A percentile compares a stretch with the other conserved stretches of the same genome.
These are phyloP conservation scores for Kwoniella dendrophila DNA, from an alignment of 768 basidiomycete species.

Conservation along the genomic window DNA sequence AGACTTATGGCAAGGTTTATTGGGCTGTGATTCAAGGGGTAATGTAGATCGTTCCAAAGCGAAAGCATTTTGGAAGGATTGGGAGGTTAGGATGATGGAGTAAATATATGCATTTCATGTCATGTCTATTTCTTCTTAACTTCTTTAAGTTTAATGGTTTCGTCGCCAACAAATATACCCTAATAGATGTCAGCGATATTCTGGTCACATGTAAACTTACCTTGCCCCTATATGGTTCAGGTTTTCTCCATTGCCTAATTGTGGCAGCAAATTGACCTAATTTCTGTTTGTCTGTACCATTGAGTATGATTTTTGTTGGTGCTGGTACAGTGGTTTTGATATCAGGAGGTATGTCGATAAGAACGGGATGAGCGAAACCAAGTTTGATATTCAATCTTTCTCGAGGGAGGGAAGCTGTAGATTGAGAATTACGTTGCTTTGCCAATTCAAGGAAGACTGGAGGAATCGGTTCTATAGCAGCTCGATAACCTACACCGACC, in stretches of 20 bases:
- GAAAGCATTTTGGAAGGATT: slow-evolving; percentile 34
- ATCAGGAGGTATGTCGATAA: slow-evolving; percentile 75
- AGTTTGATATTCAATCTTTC: slow-evolving; percentile 78
- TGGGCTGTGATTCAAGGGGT: slow-evolving; percentile 37
- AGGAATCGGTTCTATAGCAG: slow-evolving; percentile 67
- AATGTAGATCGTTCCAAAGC: background rate
- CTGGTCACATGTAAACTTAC: slow-evolving; percentile 60
- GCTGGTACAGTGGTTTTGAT: slow-evolving; percentile 78
- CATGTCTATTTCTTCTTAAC: slow-evolving; percentile 86
- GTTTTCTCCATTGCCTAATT: slow-evolving; percentile 78
- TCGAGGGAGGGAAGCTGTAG: slow-evolving; percentile 58
- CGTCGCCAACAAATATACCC: slow-evolving; percentile 93
- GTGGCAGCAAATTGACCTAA: slow-evolving; percentile 86
- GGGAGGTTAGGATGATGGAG: slow-evolving; percentile 24
- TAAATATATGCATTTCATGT: slow-evolving; percentile 11
- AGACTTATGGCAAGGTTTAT: slow-evolving; percentile 41
- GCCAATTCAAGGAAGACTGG: slow-evolving; percentile 34
- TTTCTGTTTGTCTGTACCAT: slow-evolving; percentile 82
- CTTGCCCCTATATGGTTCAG: slow-evolving; percentile 98
- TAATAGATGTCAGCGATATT: slow-evolving; percentile 51
- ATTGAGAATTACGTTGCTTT: slow-evolving; percentile 50
- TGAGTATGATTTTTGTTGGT: slow-evolving; percentile 79
- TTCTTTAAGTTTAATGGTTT: slow-evolving; percentile 85
- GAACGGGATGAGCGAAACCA: slow-evolving; percentile 85
- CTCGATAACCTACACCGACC: slow-evolving; percentile 94